Evolutionary conservation across 768 basidiomycete genomes (phyloP), one percentile per base, ranked within the genome.

Genomic region (Hemileccinum rubropunctum): DNA sequence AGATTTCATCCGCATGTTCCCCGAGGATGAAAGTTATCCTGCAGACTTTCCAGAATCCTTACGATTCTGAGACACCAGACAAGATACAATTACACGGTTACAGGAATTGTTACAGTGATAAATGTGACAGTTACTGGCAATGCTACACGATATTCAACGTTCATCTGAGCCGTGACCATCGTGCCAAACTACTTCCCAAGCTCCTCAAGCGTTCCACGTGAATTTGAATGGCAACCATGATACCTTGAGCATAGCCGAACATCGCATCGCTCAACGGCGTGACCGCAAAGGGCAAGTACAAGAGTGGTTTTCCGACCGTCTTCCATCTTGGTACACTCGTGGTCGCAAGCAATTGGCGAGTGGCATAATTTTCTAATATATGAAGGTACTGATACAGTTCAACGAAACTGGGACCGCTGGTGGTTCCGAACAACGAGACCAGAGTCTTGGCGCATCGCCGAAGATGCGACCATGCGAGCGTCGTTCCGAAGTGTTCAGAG

Each of bases 241-340:
- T 73, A 3, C 79, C 79, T 54, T 79, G 78, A 37, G 75, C 73
- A 48, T 79, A 80, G 6, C 79, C 79, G 53, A 80, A 80, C 71
- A 79, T 77, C 7, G 76, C 78, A 55, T 80, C 79, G 42, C 79
- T 78, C 54, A 80, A 71, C 51, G 76, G 76, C n/a, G 78, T 76
- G 34, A 77, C 68, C 0, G 77, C 78, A 48, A 76, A 76, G 30
- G 78, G 78, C 40, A 71, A 72, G 60, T 78, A 75, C 10, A 80
- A 69, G 23, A 80, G 66, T 26, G 73, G 74, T 40, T 65, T 67
- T n/a, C 79, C 79, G 27, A 76, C 72, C 73, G 78, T n/a, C n/a
- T n/a, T 71, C 76, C 76, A 77, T 70, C 70, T 65, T 51, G 77
- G 60, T 78, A 80, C 7, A 67, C 60, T 46, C 55, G 68, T n/a